A percentile compares a stretch with the other conserved stretches of the same genome.
phyloP scores from a whole-genome alignment of 176 grass and related monocot genomes.

The Juncus inflexus region DNA sequence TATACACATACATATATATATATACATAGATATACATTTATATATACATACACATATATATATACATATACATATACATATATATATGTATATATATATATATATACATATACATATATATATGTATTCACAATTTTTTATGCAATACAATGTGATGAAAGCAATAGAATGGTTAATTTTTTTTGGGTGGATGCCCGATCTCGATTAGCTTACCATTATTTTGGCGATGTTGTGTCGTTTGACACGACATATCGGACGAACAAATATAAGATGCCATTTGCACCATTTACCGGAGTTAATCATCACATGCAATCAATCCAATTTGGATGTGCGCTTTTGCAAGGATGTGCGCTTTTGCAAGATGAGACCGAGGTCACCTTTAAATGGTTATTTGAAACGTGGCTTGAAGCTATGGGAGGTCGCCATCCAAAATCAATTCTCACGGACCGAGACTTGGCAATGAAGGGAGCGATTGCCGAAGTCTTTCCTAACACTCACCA shows the following conservation, averaged over 20 bases:
- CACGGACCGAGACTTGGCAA: neutral
- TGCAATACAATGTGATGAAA: neutral
- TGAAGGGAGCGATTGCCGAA: too few species aligned
- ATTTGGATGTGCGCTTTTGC: too few species aligned
- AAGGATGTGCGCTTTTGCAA: neutral
- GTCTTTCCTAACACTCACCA: neutral
- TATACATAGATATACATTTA: too few species aligned
- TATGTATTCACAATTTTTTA: slow-evolving; percentile 19
- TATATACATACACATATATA: too few species aligned
- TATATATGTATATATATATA: too few species aligned
- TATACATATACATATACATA: too few species aligned
- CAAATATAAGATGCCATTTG: neutral
- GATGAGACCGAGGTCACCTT: slow-evolving; percentile 1
- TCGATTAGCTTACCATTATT: neutral
- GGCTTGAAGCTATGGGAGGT: neutral
- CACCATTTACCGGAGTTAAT: neutral
- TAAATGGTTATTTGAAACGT: neutral
- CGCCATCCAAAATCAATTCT: neutral
- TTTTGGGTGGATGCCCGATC: slow-evolving; percentile 20
- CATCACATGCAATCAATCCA: neutral
- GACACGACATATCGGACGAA: neutral
- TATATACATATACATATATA: too few species aligned
- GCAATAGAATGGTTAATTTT: fast-evolving
- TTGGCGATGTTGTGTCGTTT: slow-evolving; percentile 8
- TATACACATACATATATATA: too few species aligned